Percentiles rank a stretch among this genome's conserved stretches.
Conservation (phyloP, 768 basidiomycete species). For the Termitomyces bulborhizus region DNA sequence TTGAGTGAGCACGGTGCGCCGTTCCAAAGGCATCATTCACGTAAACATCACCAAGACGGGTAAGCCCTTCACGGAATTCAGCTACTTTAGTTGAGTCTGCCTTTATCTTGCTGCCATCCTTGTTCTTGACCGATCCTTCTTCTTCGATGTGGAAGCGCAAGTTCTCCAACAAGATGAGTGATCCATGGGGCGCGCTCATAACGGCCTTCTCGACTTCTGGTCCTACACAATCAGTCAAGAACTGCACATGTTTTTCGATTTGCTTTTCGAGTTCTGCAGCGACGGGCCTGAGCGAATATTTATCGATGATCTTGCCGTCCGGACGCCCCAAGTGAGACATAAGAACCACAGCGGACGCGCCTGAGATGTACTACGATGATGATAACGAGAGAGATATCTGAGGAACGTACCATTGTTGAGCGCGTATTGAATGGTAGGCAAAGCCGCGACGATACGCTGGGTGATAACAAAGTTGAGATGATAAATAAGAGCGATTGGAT, state of each 20-base stretch:
- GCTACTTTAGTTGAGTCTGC: slow-evolving; percentile 78
- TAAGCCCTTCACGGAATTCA: slow-evolving; percentile 83
- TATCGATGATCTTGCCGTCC: slow-evolving; percentile 82
- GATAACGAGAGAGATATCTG: neutral
- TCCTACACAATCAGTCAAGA: slow-evolving; percentile 83
- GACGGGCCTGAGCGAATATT: slow-evolving; percentile 89
- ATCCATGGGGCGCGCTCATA: slow-evolving; percentile 53
- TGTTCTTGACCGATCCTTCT: slow-evolving; percentile 91
- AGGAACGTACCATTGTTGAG: slow-evolving; percentile 61
- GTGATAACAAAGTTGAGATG: slow-evolving; percentile 9
- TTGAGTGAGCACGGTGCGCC: slow-evolving; percentile 96
- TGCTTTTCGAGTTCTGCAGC: slow-evolving; percentile 73
- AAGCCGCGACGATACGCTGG: slow-evolving; percentile 94
- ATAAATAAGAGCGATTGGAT: slow-evolving; percentile 8
- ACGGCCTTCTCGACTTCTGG: slow-evolving; percentile 78
- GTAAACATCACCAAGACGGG: slow-evolving; percentile 91
- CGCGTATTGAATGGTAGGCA: slow-evolving; percentile 94
- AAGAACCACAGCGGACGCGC: slow-evolving; percentile 77
- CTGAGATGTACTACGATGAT: slow-evolving; percentile 29
- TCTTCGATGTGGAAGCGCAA: slow-evolving; percentile 98
- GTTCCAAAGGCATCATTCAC: slow-evolving; percentile 99
- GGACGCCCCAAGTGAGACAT: slow-evolving; percentile 99
- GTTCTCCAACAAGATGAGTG: slow-evolving; percentile 92
- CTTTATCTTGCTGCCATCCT: slow-evolving; percentile 92
- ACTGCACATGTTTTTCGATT: slow-evolving; percentile 67